A percentile compares a stretch with the other conserved stretches of the same genome.
Conservation (phyloP, 345 rosid species). For the Jatropha curcas region DNA sequence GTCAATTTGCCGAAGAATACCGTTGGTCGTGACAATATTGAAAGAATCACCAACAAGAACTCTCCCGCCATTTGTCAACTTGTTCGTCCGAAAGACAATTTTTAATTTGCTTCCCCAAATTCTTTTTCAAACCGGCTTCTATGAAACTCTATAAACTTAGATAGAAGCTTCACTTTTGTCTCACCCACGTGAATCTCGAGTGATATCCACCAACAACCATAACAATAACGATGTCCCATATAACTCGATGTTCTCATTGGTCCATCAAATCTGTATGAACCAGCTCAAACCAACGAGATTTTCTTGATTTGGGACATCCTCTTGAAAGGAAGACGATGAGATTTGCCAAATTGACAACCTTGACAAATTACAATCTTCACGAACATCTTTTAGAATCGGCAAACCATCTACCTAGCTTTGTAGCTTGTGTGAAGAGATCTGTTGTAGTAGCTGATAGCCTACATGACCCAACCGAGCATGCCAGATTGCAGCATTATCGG, state of each 20-base stretch:
- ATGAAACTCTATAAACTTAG: background rate
- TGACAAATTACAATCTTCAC: background rate
- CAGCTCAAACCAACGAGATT: background rate
- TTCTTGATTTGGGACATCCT: background rate
- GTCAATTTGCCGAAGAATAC: background rate
- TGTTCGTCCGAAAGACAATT: no score
- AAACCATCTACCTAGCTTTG: conserved; percentile 11
- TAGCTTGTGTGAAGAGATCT: conserved; percentile 15
- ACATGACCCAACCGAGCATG: conserved; percentile 18
- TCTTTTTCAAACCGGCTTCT: background rate
- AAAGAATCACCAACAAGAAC: background rate
- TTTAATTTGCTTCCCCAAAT: conserved; percentile 4
- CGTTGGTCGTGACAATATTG: background rate
- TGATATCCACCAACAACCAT: conserved; percentile 13
- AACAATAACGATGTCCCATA: background rate
- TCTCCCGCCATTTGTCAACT: background rate
- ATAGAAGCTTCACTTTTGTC: background rate
- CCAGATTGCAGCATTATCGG: conserved; percentile 9
- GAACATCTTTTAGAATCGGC: background rate
- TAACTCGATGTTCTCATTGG: background rate
- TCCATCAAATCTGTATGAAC: conserved; percentile 14
- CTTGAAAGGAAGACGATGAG: conserved; percentile 16
- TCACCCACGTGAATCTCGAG: background rate
- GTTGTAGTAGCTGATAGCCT: conserved; percentile 17
- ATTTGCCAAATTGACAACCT: conserved; percentile 14